A percentile compares a stretch with the other conserved stretches of the same genome.
These are phyloP conservation scores for Leccinum solheimii DNA, from an alignment of 1,284 basidiomycete genomes.

Conservation along the genomic window DNA sequence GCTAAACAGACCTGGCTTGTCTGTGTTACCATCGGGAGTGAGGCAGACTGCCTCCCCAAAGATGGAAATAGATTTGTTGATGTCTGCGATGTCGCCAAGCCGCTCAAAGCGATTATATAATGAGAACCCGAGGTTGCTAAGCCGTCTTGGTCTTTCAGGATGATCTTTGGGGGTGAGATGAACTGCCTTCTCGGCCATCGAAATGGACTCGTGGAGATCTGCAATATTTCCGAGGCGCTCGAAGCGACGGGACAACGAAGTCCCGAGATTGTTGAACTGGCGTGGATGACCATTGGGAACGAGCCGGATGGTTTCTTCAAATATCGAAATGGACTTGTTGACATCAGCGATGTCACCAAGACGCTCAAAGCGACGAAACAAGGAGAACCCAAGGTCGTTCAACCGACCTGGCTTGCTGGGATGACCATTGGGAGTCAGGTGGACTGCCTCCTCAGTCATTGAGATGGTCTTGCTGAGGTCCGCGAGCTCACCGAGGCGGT, in stretches of 20 bases:
- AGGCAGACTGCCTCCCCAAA: neutral
- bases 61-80: neutral
- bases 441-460: neutral
- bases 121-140: neutral
- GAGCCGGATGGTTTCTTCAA: neutral
- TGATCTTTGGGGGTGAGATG: neutral
- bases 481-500: neutral
- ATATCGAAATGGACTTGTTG: neutral
- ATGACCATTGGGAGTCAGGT: neutral
- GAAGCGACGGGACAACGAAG: neutral
- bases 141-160: neutral
- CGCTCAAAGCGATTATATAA: neutral
- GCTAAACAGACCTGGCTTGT: neutral
- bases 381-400: neutral
- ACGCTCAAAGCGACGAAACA: neutral
- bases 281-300: neutral
- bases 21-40: neutral
- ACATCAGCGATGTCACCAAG: neutral
- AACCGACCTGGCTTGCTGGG: neutral
- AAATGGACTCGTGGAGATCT: neutral
- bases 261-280: neutral
- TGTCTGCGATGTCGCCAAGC: neutral
- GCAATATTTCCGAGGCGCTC: neutral
- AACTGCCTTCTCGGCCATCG: neutral
- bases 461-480: neutral